Percentiles rank a stretch among this genome's conserved stretches.
These are phyloP conservation scores for Paxillus ammoniavirescens DNA, from an alignment of 768 basidiomycete genomes.

Conservation along the genomic window DNA sequence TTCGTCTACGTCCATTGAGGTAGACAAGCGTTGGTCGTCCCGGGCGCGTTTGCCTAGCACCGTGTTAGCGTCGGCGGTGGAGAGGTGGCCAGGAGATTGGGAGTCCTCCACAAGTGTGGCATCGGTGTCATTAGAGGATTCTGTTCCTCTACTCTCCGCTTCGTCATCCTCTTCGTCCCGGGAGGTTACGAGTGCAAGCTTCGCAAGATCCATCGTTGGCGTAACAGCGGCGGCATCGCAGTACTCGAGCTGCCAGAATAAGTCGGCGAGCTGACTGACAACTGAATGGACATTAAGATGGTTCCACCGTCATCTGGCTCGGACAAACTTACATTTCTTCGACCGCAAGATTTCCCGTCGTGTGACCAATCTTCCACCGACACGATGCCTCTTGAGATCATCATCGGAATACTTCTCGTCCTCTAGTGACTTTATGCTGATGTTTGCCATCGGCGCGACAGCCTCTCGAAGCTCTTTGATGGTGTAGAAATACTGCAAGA, in stretches of 20 bases:
- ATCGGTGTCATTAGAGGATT: constrained; percentile 84
- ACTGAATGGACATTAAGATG: constrained; percentile 45
- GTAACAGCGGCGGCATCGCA: constrained; percentile 68
- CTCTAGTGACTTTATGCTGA: constrained; percentile 53
- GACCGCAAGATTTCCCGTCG: constrained; percentile 79
- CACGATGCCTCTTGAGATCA: constrained; percentile 78
- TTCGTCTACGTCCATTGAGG: constrained; percentile 55
- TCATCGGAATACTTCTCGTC: constrained; percentile 78
- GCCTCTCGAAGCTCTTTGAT: constrained; percentile 85
- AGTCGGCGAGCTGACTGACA: constrained; percentile 70
- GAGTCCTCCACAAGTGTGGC: constrained; percentile 85
- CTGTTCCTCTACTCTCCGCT: constrained; percentile 66
- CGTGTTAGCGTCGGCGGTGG: constrained; percentile 36
- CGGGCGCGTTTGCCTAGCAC: constrained; percentile 72
- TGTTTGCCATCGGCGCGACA: constrained; percentile 57
- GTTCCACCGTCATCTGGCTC: neutral
- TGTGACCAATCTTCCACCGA: constrained; percentile 84
- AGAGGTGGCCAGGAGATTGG: constrained; percentile 28
- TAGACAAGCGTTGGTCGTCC: constrained; percentile 39
- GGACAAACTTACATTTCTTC: constrained; percentile 64
- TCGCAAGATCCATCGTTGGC: constrained; percentile 83
- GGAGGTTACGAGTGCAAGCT: constrained; percentile 86
- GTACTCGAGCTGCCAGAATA: constrained; percentile 77
- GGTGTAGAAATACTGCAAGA: constrained; percentile 90
- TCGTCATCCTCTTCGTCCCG: constrained; percentile 89